Percentiles rank a stretch among this genome's conserved stretches.
These are phyloP conservation scores for Starmerella floris DNA, from an alignment of 805 yeast species.

Conservation along the genomic window DNA sequence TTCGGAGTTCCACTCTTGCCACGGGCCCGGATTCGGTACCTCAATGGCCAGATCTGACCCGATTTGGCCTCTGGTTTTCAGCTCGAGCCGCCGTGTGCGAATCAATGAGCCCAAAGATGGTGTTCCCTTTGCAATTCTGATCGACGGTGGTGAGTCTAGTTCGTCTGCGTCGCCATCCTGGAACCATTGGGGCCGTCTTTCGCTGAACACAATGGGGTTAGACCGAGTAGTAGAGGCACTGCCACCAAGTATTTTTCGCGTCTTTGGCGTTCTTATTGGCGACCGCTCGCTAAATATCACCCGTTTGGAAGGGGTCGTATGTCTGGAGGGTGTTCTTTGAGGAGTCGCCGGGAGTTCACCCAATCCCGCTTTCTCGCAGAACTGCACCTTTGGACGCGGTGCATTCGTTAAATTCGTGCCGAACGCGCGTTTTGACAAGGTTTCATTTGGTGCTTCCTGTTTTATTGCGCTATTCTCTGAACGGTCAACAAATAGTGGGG, in stretches of 20 bases:
- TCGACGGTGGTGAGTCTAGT: neutral
- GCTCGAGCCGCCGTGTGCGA: neutral
- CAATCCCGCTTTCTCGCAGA: too few species aligned
- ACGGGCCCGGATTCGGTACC: too few species aligned
- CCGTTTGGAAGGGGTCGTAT: neutral
- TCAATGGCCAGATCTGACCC: too few species aligned
- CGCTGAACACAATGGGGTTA: too few species aligned
- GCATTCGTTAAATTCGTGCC: conserved; percentile 7
- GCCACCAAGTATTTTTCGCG: too few species aligned
- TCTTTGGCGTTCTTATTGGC: too few species aligned
- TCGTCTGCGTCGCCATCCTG: neutral
- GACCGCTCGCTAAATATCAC: neutral
- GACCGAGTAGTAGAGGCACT: too few species aligned
- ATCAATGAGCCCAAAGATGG: neutral
- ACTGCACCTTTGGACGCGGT: neutral
- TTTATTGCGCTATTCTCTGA: too few species aligned
- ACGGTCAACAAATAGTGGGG: neutral
- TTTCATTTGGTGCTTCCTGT: too few species aligned
- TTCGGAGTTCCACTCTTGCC: neutral
- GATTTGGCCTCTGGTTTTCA: neutral
- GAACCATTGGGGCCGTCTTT: too few species aligned
- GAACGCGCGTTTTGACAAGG: too few species aligned
- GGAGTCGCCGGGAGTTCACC: too few species aligned
- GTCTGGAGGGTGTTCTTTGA: neutral
- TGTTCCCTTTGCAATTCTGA: neutral